Evolutionary conservation across 1,284 basidiomycete genomes (phyloP), one percentile per base, ranked within the genome.

Genomic region (Trametes sp.): DNA sequence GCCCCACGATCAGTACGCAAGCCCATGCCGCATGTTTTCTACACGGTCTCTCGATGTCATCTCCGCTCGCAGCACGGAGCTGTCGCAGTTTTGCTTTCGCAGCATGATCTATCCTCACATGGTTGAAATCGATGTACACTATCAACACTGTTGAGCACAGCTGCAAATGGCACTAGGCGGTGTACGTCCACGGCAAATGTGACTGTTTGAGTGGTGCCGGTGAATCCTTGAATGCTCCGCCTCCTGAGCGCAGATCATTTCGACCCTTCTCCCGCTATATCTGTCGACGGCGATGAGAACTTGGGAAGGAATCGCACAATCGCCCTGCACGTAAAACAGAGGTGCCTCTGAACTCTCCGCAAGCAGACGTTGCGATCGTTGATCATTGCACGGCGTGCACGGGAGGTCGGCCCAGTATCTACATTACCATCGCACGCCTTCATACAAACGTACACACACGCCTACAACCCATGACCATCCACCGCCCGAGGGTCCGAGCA

Each of bases 1-100:
- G 68, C 64, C 67, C 68, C 68, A 65, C 72, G 66, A 73, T 70
- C 58, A 68, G 64, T 71, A 74, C 74, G 63, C 73, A 73, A 70
- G 68, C 63, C 65, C 72, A 75, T 74, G 73, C 70, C 65, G 64
- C 70, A 73, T 74, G 70, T 67, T 69, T 57, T 70, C 45, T 70
- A 52, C 61, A 61, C 57, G 65, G 60, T 57, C 49, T 59, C 52
- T 50, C 67, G 69, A 67, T 68, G 61, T 59, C 61, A 57, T 52
- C 55, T 59, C 24, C 61, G 49, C 57, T 21, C 61, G 49, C 63
- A 57, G 61, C 61, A 54, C 50, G 53, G 56, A 64, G 59, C 63
- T 57, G 53, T 52, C 45, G 42, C 48, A 46, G 53, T 41, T 31
- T n/a, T 26, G 42, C 41, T 41, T 36, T 33, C 41, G 45, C 51